Evolutionary conservation across 176 grass and related monocot genomes (phyloP).

Genomic region (Chloris gayana): DNA sequence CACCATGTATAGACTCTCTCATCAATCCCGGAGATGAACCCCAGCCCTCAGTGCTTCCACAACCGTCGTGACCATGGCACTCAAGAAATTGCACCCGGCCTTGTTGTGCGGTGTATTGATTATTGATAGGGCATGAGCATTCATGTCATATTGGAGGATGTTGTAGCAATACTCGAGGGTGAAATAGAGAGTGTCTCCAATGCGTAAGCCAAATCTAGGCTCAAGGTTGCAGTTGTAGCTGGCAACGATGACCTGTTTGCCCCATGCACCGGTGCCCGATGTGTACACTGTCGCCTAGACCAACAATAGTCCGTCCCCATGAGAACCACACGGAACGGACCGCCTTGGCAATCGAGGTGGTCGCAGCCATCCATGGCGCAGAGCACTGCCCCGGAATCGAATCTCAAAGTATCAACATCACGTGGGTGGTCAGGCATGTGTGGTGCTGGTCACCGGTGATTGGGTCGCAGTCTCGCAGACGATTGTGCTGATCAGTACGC

Average conservation of each 20-base stretch:
- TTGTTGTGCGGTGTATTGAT: neutral
- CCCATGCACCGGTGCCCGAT: neutral
- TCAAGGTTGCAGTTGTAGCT: fast-evolving
- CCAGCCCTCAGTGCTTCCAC: neutral
- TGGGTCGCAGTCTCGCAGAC: neutral
- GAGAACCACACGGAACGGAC: neutral
- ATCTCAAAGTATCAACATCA: no score
- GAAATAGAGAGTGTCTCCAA: neutral
- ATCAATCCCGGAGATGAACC: neutral
- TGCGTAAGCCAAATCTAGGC: neutral
- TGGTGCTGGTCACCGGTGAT: neutral
- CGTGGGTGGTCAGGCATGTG: neutral
- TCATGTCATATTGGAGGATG: no score
- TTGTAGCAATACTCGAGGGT: no score
- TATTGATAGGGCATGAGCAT: neutral
- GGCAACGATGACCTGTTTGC: no score
- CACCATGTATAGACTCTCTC: neutral
- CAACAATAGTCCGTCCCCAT: neutral
- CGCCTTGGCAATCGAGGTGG: neutral
- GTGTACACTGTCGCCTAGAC: neutral
- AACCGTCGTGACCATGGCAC: no score
- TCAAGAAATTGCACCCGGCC: no score
- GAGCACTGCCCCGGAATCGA: neutral
- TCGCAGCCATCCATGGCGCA: neutral
- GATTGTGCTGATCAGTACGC: neutral